Conservation (phyloP, 371 early-diverging fungal species). For the Zopfochytrium polystomum region DNA sequence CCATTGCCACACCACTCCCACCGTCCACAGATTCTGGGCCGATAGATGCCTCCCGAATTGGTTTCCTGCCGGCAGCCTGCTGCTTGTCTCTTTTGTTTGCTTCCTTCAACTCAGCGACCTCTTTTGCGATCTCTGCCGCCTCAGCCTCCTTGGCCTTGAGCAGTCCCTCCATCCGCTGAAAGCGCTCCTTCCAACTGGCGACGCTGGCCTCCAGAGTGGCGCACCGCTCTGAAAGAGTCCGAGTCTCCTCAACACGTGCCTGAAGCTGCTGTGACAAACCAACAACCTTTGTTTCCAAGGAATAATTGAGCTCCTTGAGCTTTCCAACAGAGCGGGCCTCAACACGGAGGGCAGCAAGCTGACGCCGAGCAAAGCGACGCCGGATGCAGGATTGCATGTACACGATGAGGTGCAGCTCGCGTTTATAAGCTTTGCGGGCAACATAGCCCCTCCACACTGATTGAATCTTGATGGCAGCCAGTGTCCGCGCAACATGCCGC, state of each 20-base stretch:
- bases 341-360: slow-evolving; percentile 61
- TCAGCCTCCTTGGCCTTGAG: slow-evolving; percentile 7
- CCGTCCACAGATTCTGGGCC: too few species aligned
- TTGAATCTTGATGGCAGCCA: too few species aligned
- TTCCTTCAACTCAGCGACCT: slow-evolving; percentile 51
- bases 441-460: slow-evolving; percentile 38
- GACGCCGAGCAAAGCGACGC: slow-evolving; percentile 62
- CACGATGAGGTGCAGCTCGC: slow-evolving; percentile 53
- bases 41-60: too few species aligned
- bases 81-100: slow-evolving; percentile 21
- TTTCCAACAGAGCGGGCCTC: slow-evolving; percentile 88
- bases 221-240: slow-evolving; percentile 53
- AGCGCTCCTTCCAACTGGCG: slow-evolving; percentile 67
- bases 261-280: slow-evolving; percentile 84
- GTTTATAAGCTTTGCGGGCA: slow-evolving; percentile 59
- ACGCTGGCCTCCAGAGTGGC: slow-evolving; percentile 63
- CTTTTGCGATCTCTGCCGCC: slow-evolving; percentile 46
- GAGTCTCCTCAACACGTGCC: slow-evolving; percentile 68
- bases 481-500: too few species aligned
- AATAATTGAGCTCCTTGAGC: slow-evolving; percentile 85
- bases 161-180: slow-evolving; percentile 37
- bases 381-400: slow-evolving; percentile 80
- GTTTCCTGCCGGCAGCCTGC: slow-evolving; percentile 44
- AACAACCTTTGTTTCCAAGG: slow-evolving; percentile 92
- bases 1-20: too few species aligned